Evolutionary conservation across 2,329 filamentous ascomycete species (phyloP), one percentile per base, ranked within the genome.

Genomic region (Cladosporium sp.): DNA sequence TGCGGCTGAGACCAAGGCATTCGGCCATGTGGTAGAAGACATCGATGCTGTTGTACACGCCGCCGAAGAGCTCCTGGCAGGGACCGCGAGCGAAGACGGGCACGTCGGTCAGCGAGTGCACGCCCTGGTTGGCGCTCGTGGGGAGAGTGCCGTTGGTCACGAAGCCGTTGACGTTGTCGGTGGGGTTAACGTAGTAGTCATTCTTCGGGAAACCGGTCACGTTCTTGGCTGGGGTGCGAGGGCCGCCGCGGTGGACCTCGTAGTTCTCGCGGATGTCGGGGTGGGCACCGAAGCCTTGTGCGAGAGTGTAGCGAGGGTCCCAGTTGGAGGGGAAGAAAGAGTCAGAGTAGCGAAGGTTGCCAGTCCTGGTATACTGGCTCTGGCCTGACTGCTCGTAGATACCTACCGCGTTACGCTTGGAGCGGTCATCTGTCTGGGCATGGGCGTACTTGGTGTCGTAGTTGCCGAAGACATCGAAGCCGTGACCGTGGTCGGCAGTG

Each of bases 401-500:
- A 65, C 91, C 91, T 59, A 95, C 82, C 46, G 92, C 91, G 58
- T 85, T 82, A 71, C 92, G 90, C 84, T 93, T 94, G 72, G 85
- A 80, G 71, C 92, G 89, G 75, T 91, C 87, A 21, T 84, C 83
- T 7, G 82, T 78, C 71, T 92, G 86, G 4, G 85, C 84, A 18
- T 85, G 81, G 56, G 94, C 83, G 78, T 93, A 95, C 75, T 90
- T 82, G 21, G 91, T 95, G 74, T 96, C 92, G 57, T 92, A 91
- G 68, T 84, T 88, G 68, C 92, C 92, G 76, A 89, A 93, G 70
- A 96, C 92, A 71, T 93, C 92, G 76, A 96, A 96, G 64, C 92
- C 92, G 79, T 96, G 92, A 49, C 92, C 92, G 82, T 95, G 92
- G 74, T 96, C 91, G n/a, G 91, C 90, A 3, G 91, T 92, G 58